Base-by-base conservation (phyloP, 2,329 filamentous ascomycete species). In the Ophiostoma piceae region DNA sequence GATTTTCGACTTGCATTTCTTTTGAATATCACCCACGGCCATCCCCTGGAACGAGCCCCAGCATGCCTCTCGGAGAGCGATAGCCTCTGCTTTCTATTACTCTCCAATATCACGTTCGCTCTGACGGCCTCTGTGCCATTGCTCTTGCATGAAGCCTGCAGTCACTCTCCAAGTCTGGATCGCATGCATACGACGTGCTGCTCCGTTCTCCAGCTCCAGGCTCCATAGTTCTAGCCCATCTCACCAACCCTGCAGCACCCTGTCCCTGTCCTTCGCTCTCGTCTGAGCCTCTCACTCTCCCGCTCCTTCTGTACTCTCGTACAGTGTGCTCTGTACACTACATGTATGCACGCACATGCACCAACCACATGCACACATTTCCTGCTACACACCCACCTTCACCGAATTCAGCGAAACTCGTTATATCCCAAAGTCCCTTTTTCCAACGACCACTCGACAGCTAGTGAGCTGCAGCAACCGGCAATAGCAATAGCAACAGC, bases 371-470 rank as follows among this genome's bases (percentile, higher is more conserved):
- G 22, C 67, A 47, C 62, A 26, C 54, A 62, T 57, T 37, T 32
- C 62, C 57, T 64, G 39, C 69, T 62, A 60, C 66, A 69, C 68
- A 65, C 69, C 69, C 57, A 68, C 12, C 6, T 11, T 66, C 62
- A 39, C 68, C 68, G 62, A 69, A 62, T 57, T 60, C 66, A 47
- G 67, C 70, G 66, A 66, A 65, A 67, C 66, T 68, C 66, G 37
- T 69, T 67, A 65, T 67, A 64, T 69, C 67, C 43, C 70, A 67
- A 16, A 66, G 41, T 67, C 70, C 32, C 57, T 67, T 39, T 67
- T 54, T 47, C 62, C 67, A 26, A 43, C 67, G 66, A 37, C 64
- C 51, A 41, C 22, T 66, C 35, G 16, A 12, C 62, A 1, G 7
- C 32, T 65, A 32, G 16, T 1, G 16, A 39, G 6, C 62, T 3